Conservation (phyloP, 1,139 yeast genomes). For the Candida sp. region DNA sequence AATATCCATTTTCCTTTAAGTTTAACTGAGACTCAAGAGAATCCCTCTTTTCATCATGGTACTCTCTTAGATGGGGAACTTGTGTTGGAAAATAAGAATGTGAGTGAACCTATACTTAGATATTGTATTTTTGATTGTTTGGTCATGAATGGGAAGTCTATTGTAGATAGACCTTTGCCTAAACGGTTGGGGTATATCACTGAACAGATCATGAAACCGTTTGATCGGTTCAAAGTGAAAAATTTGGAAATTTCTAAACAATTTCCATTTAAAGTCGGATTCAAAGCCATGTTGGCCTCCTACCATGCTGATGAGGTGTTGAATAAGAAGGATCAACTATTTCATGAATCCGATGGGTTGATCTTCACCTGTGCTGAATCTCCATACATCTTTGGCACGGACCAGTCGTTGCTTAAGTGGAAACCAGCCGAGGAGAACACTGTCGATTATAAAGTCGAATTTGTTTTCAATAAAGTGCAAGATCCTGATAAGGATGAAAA, state of each 20-base stretch:
- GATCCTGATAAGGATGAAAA: conserved; percentile 70
- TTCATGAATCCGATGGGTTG: conserved; percentile 91
- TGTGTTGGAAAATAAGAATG: conserved; percentile 53
- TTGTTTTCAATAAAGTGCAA: conserved; percentile 62
- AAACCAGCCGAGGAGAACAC: conserved; percentile 96
- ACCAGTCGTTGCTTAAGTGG: conserved; percentile 83
- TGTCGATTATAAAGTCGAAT: conserved; percentile 74
- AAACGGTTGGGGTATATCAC: conserved; percentile 86
- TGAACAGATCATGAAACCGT: conserved; percentile 81
- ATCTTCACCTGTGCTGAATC: conserved; percentile 90
- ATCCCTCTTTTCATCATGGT: conserved; percentile 70
- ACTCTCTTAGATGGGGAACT: conserved; percentile 93
- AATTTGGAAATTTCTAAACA: conserved; percentile 64
- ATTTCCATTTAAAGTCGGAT: conserved; percentile 84
- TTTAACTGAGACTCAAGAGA: conserved; percentile 47
- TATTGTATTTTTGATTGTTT: conserved; percentile 91
- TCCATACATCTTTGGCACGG: conserved; percentile 88
- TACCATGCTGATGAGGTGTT: conserved; percentile 80
- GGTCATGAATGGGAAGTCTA: conserved; percentile 71
- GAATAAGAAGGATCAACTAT: conserved; percentile 64
- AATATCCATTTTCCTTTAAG: conserved; percentile 77
- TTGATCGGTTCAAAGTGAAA: conserved; percentile 59
- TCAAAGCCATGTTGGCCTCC: conserved; percentile 84
- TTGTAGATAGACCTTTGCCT: conserved; percentile 68
- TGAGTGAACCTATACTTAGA: conserved; percentile 50